These are phyloP conservation scores for Phallus indusiatus DNA, from an alignment of 768 basidiomycete genomes.

Conservation along the genomic window DNA sequence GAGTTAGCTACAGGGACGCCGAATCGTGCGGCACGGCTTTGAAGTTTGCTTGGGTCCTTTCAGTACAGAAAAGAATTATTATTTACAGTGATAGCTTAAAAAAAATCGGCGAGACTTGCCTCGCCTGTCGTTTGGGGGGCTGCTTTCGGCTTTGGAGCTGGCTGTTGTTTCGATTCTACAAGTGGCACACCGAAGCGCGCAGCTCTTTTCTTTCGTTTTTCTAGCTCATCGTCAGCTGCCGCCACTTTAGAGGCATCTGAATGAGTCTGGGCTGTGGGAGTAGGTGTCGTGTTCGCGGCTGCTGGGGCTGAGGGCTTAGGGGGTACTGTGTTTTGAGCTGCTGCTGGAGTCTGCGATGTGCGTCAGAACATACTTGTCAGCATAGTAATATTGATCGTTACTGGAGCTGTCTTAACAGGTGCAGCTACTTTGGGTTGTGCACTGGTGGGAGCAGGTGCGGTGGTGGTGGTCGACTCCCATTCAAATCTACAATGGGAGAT, in stretches of 20 bases:
- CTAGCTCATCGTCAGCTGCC: constrained; percentile 8
- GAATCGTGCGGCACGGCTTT: constrained; percentile 48
- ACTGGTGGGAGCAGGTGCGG: constrained; percentile 11
- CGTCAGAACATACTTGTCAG: background rate
- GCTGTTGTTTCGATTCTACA: constrained; percentile 31
- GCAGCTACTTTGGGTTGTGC: background rate
- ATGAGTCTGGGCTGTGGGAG: background rate
- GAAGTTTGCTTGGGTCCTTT: constrained; percentile 43
- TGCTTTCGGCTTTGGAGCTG: constrained; percentile 16
- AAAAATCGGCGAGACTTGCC: constrained; percentile 18
- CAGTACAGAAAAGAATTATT: background rate
- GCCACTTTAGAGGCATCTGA: background rate
- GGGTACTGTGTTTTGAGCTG: background rate
- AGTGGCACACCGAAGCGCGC: constrained; percentile 64
- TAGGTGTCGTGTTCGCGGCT: background rate
- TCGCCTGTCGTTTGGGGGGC: constrained; percentile 13
- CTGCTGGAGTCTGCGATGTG: background rate
- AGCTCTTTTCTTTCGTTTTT: constrained; percentile 34
- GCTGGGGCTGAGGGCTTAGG: background rate
- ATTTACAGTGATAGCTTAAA: background rate
- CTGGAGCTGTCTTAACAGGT: background rate
- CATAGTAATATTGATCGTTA: background rate
- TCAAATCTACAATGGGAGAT: constrained; percentile 26
- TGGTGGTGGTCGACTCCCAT: constrained; percentile 29
- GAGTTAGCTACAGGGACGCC: constrained; percentile 20